Percentiles rank a stretch among this genome's conserved stretches.
Evolutionary conservation across 768 basidiomycete genomes (phyloP).

Genomic region (Glaciozyma martinii): DNA sequence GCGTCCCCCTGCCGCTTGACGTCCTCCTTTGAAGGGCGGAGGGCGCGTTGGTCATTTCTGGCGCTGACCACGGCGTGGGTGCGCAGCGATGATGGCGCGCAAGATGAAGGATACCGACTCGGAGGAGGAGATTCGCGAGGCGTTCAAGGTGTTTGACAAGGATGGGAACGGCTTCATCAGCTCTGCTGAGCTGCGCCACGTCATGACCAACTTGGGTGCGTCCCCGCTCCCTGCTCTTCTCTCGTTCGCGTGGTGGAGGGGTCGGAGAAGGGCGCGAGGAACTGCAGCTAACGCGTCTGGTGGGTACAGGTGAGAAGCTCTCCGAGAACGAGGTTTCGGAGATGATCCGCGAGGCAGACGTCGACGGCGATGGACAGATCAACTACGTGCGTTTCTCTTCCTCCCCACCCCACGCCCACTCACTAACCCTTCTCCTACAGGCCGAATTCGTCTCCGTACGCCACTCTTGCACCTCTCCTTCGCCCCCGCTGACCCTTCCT

Average conservation of each 20-base stretch:
- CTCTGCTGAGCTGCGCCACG: slow-evolving; percentile 73
- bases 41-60: neutral
- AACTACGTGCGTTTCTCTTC: slow-evolving; percentile 66
- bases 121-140: slow-evolving; percentile 92
- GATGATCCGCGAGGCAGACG: slow-evolving; percentile 96
- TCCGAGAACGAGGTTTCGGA: slow-evolving; percentile 41
- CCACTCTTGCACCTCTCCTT: neutral
- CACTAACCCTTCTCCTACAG: neutral
- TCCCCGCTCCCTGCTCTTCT: neutral
- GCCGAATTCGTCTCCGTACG: neutral
- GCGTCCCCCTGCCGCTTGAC: neutral
- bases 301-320: slow-evolving; percentile 11
- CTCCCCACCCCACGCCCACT: neutral
- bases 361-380: slow-evolving; percentile 89
- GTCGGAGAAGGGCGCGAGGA: no score
- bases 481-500: neutral
- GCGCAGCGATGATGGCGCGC: slow-evolving; percentile 42
- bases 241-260: neutral
- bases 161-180: slow-evolving; percentile 76
- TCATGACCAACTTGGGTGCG: slow-evolving; percentile 83
- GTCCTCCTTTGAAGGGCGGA: neutral
- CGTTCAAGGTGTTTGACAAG: slow-evolving; percentile 96
- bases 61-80: neutral
- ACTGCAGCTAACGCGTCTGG: neutral
- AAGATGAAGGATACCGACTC: slow-evolving; percentile 87